Conservation (phyloP, 108 stramenopile species). For the Nitzschia inconspicua region DNA sequence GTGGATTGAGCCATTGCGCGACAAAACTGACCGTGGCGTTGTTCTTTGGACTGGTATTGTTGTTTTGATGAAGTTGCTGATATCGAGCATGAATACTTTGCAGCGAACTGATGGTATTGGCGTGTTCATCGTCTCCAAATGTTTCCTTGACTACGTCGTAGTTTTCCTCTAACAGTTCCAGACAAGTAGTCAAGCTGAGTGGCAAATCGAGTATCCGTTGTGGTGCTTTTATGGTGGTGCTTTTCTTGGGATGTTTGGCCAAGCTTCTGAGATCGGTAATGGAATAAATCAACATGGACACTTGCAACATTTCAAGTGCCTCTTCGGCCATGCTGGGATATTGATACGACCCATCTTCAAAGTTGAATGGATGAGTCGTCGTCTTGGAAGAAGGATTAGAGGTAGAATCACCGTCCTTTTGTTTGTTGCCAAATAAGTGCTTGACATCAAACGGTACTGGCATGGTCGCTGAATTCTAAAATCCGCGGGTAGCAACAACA, state of each 20-base stretch:
- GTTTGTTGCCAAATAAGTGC: background rate
- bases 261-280: constrained; percentile 12
- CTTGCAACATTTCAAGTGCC: constrained; percentile 15
- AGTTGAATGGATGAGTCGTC: background rate
- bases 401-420: background rate
- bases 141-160: constrained; percentile 3
- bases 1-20: background rate
- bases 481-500: too few relatives aligned
- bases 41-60: background rate
- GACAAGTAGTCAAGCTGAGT: background rate
- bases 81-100: constrained; percentile 12
- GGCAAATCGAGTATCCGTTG: constrained; percentile 9
- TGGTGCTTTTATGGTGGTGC: constrained; percentile 1
- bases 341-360: constrained; percentile 7
- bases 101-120: constrained; percentile 9
- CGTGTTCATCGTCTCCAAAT: constrained; percentile 14
- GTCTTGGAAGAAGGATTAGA: background rate
- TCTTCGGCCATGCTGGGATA: constrained; percentile 19
- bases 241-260: constrained; percentile 15
- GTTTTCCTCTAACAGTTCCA: constrained; percentile 15
- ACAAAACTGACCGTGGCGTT: background rate
- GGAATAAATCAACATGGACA: constrained; percentile 9
- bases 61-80: background rate
- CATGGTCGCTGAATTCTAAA: background rate
- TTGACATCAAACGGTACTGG: background rate